phyloP scores from a whole-genome alignment of 2,329 filamentous ascomycete genomes.

The Claviceps africana region DNA sequence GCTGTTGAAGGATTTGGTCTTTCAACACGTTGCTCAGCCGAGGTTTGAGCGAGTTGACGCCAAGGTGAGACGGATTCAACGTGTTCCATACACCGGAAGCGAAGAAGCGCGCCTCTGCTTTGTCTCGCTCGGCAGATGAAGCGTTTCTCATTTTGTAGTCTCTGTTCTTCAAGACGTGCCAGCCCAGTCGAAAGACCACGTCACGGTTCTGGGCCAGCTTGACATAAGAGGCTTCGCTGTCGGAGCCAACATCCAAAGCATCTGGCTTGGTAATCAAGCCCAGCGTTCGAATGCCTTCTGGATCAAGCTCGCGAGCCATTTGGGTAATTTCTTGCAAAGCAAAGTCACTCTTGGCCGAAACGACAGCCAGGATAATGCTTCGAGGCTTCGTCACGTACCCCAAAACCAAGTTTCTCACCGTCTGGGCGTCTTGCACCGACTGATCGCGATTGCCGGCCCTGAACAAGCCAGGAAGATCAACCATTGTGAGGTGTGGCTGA shows the following conservation, averaged over 20 bases:
- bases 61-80: conserved; percentile 23
- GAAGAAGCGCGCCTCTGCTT: conserved; percentile 29
- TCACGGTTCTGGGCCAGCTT: conserved; percentile 31
- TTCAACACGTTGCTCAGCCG: conserved; percentile 38
- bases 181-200: conserved; percentile 34
- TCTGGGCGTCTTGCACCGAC: conserved; percentile 18
- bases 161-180: conserved; percentile 36
- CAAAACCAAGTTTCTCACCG: conserved; percentile 24
- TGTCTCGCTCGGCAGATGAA: conserved; percentile 22
- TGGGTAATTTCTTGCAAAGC: conserved; percentile 36
- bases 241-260: conserved; percentile 17
- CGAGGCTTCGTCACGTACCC: conserved; percentile 41
- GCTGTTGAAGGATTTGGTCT: conserved; percentile 29
- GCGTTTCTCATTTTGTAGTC: conserved; percentile 19
- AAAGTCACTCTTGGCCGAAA: conserved; percentile 41
- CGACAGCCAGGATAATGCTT: conserved; percentile 46
- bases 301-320: conserved; percentile 2
- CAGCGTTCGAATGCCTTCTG: conserved; percentile 27
- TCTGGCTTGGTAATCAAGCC: conserved; percentile 46
- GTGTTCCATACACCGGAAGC: conserved; percentile 24
- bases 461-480: conserved; percentile 44
- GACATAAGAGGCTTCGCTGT: conserved; percentile 25
- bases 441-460: conserved; percentile 30
- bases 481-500: conserved; percentile 39
- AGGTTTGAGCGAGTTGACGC: conserved; percentile 31